A percentile compares a stretch with the other conserved stretches of the same genome.
phyloP scores from a whole-genome alignment of 768 basidiomycete genomes.

The Butyriboletus loyo region DNA sequence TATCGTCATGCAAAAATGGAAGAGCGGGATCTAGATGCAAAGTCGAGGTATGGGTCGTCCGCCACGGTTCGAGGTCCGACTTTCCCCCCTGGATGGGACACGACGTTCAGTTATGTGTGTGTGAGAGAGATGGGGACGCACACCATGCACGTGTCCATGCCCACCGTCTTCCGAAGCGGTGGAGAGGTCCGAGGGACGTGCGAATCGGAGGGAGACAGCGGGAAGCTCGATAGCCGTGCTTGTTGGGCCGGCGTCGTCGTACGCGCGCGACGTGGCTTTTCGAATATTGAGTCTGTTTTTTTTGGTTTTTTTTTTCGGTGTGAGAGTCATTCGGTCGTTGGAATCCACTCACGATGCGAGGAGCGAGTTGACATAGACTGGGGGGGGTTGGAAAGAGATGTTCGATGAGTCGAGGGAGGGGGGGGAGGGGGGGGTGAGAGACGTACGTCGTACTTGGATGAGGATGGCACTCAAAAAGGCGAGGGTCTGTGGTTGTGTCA shows the following conservation, averaged over 20 bases:
- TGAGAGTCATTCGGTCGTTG: too few relatives aligned
- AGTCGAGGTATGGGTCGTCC: slow-evolving; percentile 9
- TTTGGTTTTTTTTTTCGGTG: too few relatives aligned
- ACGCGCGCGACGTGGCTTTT: slow-evolving; percentile 15
- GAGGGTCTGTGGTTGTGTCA: slow-evolving; percentile 17
- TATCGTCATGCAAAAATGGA: not conserved
- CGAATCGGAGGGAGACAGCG: slow-evolving; percentile 23
- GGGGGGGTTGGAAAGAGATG: slow-evolving; percentile 2
- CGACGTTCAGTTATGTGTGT: too few relatives aligned
- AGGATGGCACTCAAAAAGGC: slow-evolving; percentile 21
- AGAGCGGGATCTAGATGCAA: not conserved
- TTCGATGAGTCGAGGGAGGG: too few relatives aligned
- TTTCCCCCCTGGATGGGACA: slow-evolving; percentile 4
- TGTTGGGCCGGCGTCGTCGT: slow-evolving; percentile 4
- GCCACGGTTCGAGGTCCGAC: slow-evolving; percentile 14
- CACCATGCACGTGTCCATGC: not conserved
- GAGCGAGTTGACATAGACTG: slow-evolving; percentile 31
- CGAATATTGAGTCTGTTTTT: slow-evolving; percentile 23
- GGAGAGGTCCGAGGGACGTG: slow-evolving; percentile 14
- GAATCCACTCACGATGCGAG: slow-evolving; percentile 23
- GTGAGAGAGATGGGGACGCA: not conserved
- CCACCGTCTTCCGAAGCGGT: not conserved
- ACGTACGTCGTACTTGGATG: slow-evolving; percentile 28
- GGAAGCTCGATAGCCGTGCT: slow-evolving; percentile 10
- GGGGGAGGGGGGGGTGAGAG: too few relatives aligned